Evolutionary conservation across 2,329 filamentous ascomycete genomes (phyloP).

Genomic region (Microascus cirrosus): DNA sequence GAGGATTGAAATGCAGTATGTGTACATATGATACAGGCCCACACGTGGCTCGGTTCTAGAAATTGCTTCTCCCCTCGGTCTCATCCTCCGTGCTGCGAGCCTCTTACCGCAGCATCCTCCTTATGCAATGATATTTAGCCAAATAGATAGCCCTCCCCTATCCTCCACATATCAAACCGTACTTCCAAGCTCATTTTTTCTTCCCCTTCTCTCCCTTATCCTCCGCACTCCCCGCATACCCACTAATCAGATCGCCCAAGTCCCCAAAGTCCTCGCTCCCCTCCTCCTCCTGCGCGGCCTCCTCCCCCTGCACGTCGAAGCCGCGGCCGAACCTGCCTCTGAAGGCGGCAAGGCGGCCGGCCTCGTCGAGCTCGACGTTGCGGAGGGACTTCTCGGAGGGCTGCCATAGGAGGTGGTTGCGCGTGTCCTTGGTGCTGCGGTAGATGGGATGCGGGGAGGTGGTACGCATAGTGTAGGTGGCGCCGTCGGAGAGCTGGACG

Average conservation of each 20-base stretch:
- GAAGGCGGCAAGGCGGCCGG: slow-evolving; percentile 79
- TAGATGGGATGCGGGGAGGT: slow-evolving; percentile 56
- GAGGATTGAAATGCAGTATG: slow-evolving; percentile 5
- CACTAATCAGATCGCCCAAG: slow-evolving; percentile 39
- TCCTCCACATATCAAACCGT: neutral
- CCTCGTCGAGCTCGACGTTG: slow-evolving; percentile 92
- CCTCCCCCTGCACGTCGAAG: slow-evolving; percentile 52
- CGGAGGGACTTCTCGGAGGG: slow-evolving; percentile 68
- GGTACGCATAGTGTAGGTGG: slow-evolving; percentile 69
- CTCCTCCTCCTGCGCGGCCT: slow-evolving; percentile 10
- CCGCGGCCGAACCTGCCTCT: slow-evolving; percentile 70
- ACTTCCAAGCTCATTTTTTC: slow-evolving; percentile 24
- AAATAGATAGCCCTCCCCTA: no score
- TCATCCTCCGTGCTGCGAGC: neutral
- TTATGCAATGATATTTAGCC: neutral
- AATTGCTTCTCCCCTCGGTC: neutral
- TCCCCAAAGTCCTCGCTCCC: slow-evolving; percentile 13
- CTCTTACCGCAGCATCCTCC: neutral
- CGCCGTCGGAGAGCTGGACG: slow-evolving; percentile 83
- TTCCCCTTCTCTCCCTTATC: slow-evolving; percentile 18
- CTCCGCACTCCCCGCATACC: slow-evolving; percentile 25
- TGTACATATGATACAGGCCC: slow-evolving; percentile 11
- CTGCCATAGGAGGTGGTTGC: slow-evolving; percentile 88
- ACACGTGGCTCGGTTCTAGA: neutral
- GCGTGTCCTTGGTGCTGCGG: slow-evolving; percentile 63